These are phyloP conservation scores for Metschnikowia drakensbergensis DNA, from an alignment of 805 yeast species.

Conservation along the genomic window DNA sequence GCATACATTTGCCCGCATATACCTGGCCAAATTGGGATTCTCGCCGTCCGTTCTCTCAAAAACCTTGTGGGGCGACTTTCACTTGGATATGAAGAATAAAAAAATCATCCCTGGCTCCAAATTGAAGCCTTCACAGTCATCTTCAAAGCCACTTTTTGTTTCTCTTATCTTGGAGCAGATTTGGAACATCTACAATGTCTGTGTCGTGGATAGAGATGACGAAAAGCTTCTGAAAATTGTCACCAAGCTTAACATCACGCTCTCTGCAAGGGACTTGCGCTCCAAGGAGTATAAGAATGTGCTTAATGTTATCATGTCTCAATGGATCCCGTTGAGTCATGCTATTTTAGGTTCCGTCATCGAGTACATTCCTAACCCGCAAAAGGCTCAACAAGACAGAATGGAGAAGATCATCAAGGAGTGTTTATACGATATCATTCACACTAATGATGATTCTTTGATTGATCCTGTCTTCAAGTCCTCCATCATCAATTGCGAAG, in stretches of 20 bases:
- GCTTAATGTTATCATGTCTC: constrained; percentile 68
- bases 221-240: constrained; percentile 76
- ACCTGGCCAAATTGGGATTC: constrained; percentile 80
- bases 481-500: constrained; percentile 66
- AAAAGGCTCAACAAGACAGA: constrained; percentile 66
- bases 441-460: constrained; percentile 40
- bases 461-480: constrained; percentile 47
- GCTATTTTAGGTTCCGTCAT: constrained; percentile 82
- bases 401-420: constrained; percentile 58
- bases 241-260: constrained; percentile 60
- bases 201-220: constrained; percentile 58
- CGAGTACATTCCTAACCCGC: constrained; percentile 81
- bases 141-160: constrained; percentile 77
- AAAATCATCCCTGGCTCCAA: constrained; percentile 68
- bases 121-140: constrained; percentile 48
- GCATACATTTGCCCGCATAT: constrained; percentile 81
- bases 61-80: constrained; percentile 95
- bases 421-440: constrained; percentile 42
- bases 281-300: constrained; percentile 71
- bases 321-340: constrained; percentile 91
- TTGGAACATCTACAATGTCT: constrained; percentile 84
- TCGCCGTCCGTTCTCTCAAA: constrained; percentile 73
- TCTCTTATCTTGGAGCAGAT: constrained; percentile 82
- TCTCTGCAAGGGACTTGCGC: constrained; percentile 70
- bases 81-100: constrained; percentile 84